phyloP scores from a whole-genome alignment of 192 early-diverging fungal genomes.

The Dispira parvispora region DNA sequence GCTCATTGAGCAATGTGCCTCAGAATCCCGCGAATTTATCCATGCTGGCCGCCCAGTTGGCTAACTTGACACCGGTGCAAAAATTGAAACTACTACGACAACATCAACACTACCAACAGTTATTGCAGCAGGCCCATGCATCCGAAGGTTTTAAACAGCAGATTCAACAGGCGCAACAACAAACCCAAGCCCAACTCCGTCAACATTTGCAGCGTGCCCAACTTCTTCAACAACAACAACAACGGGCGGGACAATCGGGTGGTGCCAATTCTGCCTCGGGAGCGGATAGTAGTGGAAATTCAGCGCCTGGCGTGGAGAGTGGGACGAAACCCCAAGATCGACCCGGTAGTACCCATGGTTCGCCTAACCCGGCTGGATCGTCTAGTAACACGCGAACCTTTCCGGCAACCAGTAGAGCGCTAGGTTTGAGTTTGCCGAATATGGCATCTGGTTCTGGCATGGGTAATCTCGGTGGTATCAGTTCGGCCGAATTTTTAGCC shows the following conservation, averaged over 20 bases:
- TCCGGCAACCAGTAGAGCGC: neutral
- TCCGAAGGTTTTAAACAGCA: neutral
- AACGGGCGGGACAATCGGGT: neutral
- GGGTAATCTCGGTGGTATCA: neutral
- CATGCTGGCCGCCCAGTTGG: constrained; percentile 1
- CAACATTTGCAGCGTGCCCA: constrained; percentile 11
- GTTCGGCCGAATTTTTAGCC: constrained; percentile 2
- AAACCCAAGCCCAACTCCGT: constrained; percentile 6
- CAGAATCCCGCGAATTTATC: neutral
- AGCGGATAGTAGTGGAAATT: neutral
- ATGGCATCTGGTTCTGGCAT: neutral
- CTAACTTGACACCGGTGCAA: constrained; percentile 7
- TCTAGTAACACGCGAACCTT: too few relatives aligned
- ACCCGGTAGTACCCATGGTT: neutral
- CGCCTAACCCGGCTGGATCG: neutral
- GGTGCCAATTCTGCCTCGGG: neutral
- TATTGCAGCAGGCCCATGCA: neutral
- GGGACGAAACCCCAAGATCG: too few relatives aligned
- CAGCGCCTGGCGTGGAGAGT: neutral
- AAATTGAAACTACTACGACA: constrained; percentile 6
- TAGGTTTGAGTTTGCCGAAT: neutral
- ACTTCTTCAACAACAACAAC: constrained; percentile 6
- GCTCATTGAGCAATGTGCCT: neutral
- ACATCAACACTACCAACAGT: constrained; percentile 6
- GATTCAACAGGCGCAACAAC: constrained; percentile 7